A percentile compares a stretch with the other conserved stretches of the same genome.
phyloP scores from a whole-genome alignment of 805 yeast genomes.

The Metschnikowia amazonensis region DNA sequence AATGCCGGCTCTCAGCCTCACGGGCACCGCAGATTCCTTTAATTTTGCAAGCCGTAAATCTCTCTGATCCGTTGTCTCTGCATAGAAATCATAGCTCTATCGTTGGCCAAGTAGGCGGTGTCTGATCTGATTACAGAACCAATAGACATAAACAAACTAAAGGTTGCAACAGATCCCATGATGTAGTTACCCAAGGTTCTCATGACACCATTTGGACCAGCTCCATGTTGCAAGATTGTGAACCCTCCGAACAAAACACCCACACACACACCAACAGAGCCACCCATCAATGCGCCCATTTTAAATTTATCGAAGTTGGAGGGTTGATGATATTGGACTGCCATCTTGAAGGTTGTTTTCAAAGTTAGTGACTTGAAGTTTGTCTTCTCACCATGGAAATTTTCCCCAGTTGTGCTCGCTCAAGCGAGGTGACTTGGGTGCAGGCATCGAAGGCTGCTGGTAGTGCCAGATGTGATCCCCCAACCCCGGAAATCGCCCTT shows the following conservation, averaged over 20 bases:
- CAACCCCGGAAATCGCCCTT: neutral
- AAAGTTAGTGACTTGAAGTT: neutral
- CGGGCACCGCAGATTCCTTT: too few relatives aligned
- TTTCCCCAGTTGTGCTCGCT: conserved; percentile 5
- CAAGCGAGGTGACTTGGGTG: conserved; percentile 3
- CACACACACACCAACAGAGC: conserved; percentile 86
- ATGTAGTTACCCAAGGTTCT: conserved; percentile 95
- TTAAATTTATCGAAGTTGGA: conserved; percentile 94
- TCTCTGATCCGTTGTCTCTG: conserved; percentile 18
- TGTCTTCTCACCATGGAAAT: conserved; percentile 2
- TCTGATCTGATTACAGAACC: conserved; percentile 91
- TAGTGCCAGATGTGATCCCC: neutral
- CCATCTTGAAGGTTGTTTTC: conserved; percentile 10
- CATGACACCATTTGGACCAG: conserved; percentile 98
- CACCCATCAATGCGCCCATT: conserved; percentile 98
- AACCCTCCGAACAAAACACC: conserved; percentile 94
- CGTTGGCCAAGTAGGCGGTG: conserved; percentile 26
- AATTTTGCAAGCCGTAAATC: conserved; percentile 17
- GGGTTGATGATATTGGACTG: conserved; percentile 48
- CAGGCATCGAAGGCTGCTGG: neutral
- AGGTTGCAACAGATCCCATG: conserved; percentile 94
- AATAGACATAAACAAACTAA: conserved; percentile 93
- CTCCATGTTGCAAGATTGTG: conserved; percentile 86
- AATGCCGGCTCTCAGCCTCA: neutral
- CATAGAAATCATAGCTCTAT: conserved; percentile 16